Conservation (phyloP, 306 rosid genomes). For the Psophocarpus tetragonolobus region DNA sequence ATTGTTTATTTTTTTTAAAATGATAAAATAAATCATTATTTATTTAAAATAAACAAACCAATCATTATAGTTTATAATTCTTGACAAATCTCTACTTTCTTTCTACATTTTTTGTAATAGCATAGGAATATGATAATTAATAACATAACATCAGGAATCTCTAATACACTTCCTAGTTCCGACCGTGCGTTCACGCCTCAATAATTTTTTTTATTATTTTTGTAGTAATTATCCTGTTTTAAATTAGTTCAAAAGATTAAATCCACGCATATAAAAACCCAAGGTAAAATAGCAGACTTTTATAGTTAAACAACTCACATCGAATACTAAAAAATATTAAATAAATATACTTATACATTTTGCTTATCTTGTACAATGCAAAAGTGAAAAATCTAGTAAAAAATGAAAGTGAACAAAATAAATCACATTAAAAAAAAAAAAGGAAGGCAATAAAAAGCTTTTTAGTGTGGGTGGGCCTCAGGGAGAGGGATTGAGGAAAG, state of each 20-base stretch:
- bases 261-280: background rate
- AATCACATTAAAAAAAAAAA: background rate
- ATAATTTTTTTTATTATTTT: background rate
- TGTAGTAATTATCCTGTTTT: background rate
- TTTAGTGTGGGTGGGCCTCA: background rate
- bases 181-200: background rate
- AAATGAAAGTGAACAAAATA: background rate
- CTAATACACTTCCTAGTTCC: background rate
- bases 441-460: background rate
- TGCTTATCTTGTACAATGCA: too few species aligned
- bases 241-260: conserved; percentile 6
- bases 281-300: too few species aligned
- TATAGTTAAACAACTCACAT: too few species aligned
- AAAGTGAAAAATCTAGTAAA: background rate
- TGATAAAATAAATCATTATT: background rate
- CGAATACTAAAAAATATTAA: too few species aligned
- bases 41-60: background rate
- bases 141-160: background rate
- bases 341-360: too few species aligned
- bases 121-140: conserved; percentile 8
- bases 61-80: background rate
- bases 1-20: background rate
- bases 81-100: conserved; percentile 8
- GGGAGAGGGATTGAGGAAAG: background rate
- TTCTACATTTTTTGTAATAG: too few species aligned